phyloP scores from a whole-genome alignment of 2,329 filamentous ascomycete genomes.

The Scytalidium lignicola region DNA sequence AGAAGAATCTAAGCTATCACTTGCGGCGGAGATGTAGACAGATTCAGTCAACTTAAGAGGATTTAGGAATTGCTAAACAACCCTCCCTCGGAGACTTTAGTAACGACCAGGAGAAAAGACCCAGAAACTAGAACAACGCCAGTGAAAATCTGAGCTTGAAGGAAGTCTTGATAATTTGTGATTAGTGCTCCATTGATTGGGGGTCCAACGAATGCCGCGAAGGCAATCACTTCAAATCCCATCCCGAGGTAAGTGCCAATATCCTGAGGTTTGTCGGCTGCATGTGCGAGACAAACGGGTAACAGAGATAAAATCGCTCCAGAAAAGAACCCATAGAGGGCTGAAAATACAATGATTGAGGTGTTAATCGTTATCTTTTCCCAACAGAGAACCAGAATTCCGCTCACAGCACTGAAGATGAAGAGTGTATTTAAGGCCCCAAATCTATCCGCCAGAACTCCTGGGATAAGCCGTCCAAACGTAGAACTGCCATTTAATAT shows the following conservation, averaged over 20 bases:
- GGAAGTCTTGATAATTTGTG: constrained; percentile 37
- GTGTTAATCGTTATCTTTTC: constrained; percentile 43
- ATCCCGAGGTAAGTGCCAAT: constrained; percentile 63
- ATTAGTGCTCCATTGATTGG: constrained; percentile 61
- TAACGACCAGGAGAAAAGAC: too few species aligned
- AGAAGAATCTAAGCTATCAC: too few species aligned
- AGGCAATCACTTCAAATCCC: constrained; percentile 51
- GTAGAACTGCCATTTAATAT: constrained; percentile 46
- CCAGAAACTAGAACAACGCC: neutral
- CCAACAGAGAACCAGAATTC: constrained; percentile 30
- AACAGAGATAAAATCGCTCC: constrained; percentile 65
- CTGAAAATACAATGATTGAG: constrained; percentile 64
- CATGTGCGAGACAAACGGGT: constrained; percentile 32
- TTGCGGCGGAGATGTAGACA: too few species aligned
- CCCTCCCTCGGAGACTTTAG: too few species aligned
- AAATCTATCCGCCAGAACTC: constrained; percentile 43
- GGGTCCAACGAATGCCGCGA: constrained; percentile 59
- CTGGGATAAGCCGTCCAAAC: constrained; percentile 48
- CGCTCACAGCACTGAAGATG: constrained; percentile 15
- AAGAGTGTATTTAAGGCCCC: constrained; percentile 44
- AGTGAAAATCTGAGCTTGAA: constrained; percentile 6
- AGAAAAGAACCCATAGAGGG: constrained; percentile 75
- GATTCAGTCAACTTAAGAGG: too few species aligned
- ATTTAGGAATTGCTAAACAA: too few species aligned
- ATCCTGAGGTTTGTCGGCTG: neutral